These are phyloP conservation scores for Prasinococcaceae sp. DNA, from an alignment of 139 green algal species.

Conservation along the genomic window DNA sequence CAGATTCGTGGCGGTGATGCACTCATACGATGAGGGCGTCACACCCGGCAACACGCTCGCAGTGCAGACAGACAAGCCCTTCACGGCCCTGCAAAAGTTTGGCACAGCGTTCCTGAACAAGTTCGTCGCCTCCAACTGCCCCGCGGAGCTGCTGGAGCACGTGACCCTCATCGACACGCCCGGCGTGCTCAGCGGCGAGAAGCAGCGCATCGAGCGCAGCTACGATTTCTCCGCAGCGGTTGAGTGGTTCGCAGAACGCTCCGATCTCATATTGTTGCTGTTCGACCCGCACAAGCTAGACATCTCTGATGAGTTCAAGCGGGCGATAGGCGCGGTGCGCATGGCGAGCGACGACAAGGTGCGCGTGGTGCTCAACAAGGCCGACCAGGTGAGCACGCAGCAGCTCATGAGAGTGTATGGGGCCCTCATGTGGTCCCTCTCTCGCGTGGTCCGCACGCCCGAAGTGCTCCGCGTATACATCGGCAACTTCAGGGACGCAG, in stretches of 20 bases:
- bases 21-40: conserved; percentile 54
- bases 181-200: conserved; percentile 85
- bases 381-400: conserved; percentile 49
- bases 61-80: conserved; percentile 81
- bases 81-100: conserved; percentile 25
- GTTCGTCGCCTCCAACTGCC: conserved; percentile 2
- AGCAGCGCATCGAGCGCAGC: conserved; percentile 80
- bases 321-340: conserved; percentile 34
- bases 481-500: conserved; percentile 26
- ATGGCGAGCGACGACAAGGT: conserved; percentile 86
- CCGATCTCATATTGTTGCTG: conserved; percentile 91
- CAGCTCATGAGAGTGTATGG: conserved; percentile 95
- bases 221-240: conserved; percentile 68
- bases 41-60: conserved; percentile 92
- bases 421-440: conserved; percentile 95
- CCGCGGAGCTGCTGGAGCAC: conserved; percentile 69
- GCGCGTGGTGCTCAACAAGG: conserved; percentile 89
- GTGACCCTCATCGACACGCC: conserved; percentile 86
- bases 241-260: conserved; percentile 68
- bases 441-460: conserved; percentile 82
- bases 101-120: conserved; percentile 20
- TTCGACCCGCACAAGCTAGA: conserved; percentile 96
- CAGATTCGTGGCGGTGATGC: conserved; percentile 70
- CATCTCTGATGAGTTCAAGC: conserved; percentile 92
- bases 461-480: conserved; percentile 90